Percentiles rank a stretch among this genome's conserved stretches.
Conservation (phyloP, 2,329 filamentous ascomycete genomes). For the Trichoderma harzianum region DNA sequence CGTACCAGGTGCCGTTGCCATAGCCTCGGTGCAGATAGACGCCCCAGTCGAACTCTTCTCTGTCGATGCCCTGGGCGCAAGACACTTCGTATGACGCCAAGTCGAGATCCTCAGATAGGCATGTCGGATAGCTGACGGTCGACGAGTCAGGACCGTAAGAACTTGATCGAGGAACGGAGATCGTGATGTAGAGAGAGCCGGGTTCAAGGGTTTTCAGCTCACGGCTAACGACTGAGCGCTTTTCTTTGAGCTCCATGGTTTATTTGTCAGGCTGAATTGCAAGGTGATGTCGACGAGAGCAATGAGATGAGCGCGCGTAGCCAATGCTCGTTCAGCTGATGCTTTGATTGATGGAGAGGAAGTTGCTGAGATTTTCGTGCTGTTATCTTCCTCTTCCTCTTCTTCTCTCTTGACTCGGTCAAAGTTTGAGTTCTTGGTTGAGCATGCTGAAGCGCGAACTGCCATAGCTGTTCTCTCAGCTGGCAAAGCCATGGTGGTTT, state of each 20-base stretch:
- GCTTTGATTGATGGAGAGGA: neutral
- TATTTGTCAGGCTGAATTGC: too few relatives aligned
- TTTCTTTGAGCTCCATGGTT: neutral
- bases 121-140: neutral
- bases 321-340: neutral
- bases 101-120: slow-evolving; percentile 17
- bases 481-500: neutral
- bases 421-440: neutral
- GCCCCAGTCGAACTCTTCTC: slow-evolving; percentile 37
- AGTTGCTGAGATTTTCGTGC: neutral
- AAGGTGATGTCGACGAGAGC: neutral
- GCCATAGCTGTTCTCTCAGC: neutral
- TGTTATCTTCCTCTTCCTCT: neutral
- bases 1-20: slow-evolving; percentile 30
- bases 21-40: slow-evolving; percentile 33
- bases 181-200: slow-evolving; percentile 27
- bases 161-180: slow-evolving; percentile 22
- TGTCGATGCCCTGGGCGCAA: slow-evolving; percentile 22
- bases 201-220: slow-evolving; percentile 23
- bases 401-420: neutral
- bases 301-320: neutral
- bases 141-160: slow-evolving; percentile 1
- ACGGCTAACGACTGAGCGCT: slow-evolving; percentile 20
- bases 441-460: neutral
- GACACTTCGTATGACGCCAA: slow-evolving; percentile 23